Evolutionary conservation across 208 protist genomes (phyloP).

Genomic region (Trypanosoma avium): DNA sequence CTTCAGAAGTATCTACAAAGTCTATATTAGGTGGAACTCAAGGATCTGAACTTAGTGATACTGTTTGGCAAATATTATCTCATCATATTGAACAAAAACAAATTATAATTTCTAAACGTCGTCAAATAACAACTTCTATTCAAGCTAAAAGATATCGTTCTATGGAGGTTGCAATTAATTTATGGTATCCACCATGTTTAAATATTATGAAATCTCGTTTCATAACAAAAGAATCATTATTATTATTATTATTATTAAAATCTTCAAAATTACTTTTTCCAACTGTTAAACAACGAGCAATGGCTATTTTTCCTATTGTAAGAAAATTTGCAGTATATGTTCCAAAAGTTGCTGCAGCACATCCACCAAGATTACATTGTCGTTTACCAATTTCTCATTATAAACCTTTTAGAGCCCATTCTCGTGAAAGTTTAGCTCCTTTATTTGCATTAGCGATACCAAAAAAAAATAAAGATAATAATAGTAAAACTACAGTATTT

Average conservation of each 20-base stretch:
- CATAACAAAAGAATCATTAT: neutral
- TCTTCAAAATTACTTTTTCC: constrained; percentile 34
- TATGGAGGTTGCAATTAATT: constrained; percentile 16
- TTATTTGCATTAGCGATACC: constrained; percentile 32
- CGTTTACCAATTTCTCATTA: constrained; percentile 39
- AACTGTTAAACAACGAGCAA: constrained; percentile 36
- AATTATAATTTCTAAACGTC: neutral
- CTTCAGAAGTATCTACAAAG: neutral
- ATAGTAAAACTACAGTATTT: constrained; percentile 28
- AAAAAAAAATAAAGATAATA: neutral
- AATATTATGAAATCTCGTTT: neutral
- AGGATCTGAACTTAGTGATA: neutral
- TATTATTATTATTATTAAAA: neutral
- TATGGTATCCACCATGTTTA: constrained; percentile 19
- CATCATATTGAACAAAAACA: neutral
- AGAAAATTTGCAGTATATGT: constrained; percentile 62
- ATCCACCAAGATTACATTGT: constrained; percentile 49
- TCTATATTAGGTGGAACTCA: neutral
- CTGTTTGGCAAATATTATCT: constrained; percentile 15
- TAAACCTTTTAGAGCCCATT: constrained; percentile 25
- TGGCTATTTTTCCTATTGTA: constrained; percentile 42
- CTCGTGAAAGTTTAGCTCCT: constrained; percentile 29
- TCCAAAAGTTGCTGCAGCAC: constrained; percentile 35
- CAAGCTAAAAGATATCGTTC: constrained; percentile 13
- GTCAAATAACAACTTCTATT: constrained; percentile 13